Evolutionary conservation across 164 flowering plant species (phyloP), one percentile per base, ranked within the genome.

Genomic region (Sedum album): DNA sequence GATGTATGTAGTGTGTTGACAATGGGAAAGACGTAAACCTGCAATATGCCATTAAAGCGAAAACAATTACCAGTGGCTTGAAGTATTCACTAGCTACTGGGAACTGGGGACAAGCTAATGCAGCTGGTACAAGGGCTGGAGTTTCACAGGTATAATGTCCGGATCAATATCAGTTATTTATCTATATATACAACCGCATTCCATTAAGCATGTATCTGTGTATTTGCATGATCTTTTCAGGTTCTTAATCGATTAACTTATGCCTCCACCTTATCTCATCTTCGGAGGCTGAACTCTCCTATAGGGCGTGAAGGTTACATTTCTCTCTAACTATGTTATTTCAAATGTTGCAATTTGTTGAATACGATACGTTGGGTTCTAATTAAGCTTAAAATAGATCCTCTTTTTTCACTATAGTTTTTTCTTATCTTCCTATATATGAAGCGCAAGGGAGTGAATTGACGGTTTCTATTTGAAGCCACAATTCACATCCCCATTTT

Each of bases 31-130:
- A 89, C 74, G 91, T 92, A 14, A 95, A 95, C 73, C 76, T 95
- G 71, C 97, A 90, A 82, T 90, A 88, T 79, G 97, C 97, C 20
- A 95, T 95, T 38, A 95, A 90, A 92, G 96, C 99, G 60, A 95
- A 92, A 73, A 95, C 97, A 23, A 88, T 95, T 41, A 95, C 99
- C 20, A 91, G 96, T 82, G 99, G 99, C 18, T 92, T 95, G 41
- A 95, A 92, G 66, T 95, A 92, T 71, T 92, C 99, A 21, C 92
- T 95, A 71, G 96, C 99, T 53, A 95, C 99, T 69, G 99, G 99
- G 14, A 95, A 95, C 68, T 95, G 97, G 99, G 99, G 99, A 9
- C 97, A 90, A 72, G 96, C 97, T 68, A 95, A 95, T 84, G 97
- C 96, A 25, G 99, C 99, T 72, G 97, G 97, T 51, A 90, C 99